A percentile compares a stretch with the other conserved stretches of the same genome.
Evolutionary conservation across 1,284 basidiomycete species (phyloP).

Genomic region (Trichosporon sp.): DNA sequence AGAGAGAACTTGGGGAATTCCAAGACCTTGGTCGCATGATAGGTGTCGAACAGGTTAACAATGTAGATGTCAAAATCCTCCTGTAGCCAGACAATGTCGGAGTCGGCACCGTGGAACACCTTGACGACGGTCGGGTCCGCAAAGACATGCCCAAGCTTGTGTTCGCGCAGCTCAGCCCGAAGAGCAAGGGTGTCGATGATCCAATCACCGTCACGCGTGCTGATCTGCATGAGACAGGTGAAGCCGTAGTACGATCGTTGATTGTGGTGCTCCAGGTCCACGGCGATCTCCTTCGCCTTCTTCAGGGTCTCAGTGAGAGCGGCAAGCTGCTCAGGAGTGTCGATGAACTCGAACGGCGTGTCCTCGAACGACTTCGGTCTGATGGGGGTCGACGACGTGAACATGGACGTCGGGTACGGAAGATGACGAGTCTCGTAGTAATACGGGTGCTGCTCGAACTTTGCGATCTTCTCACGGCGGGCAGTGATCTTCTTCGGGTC

Average conservation of each 20-base stretch:
- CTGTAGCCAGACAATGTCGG: conserved; percentile 94
- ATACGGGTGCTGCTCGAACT: conserved; percentile 68
- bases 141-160: conserved; percentile 65
- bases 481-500: conserved; percentile 12
- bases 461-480: conserved; percentile 11
- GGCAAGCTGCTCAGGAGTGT: conserved; percentile 64
- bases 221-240: conserved; percentile 91
- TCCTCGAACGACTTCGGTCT: conserved; percentile 64
- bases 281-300: conserved; percentile 75
- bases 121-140: conserved; percentile 83
- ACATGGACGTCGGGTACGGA: conserved; percentile 70
- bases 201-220: conserved; percentile 80
- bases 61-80: conserved; percentile 92
- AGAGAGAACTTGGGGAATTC: conserved; percentile 82
- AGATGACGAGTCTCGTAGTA: conserved; percentile 75
- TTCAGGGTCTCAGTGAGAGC: conserved; percentile 70
- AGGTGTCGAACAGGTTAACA: conserved; percentile 95
- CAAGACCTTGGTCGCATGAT: conserved; percentile 84
- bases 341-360: conserved; percentile 75
- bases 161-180: conserved; percentile 69
- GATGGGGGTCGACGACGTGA: conserved; percentile 62
- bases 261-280: conserved; percentile 93
- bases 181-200: conserved; percentile 79
- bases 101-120: conserved; percentile 91
- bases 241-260: conserved; percentile 83